phyloP scores from a whole-genome alignment of 345 rosid genomes.

The Erysimum cheiranthoides region DNA sequence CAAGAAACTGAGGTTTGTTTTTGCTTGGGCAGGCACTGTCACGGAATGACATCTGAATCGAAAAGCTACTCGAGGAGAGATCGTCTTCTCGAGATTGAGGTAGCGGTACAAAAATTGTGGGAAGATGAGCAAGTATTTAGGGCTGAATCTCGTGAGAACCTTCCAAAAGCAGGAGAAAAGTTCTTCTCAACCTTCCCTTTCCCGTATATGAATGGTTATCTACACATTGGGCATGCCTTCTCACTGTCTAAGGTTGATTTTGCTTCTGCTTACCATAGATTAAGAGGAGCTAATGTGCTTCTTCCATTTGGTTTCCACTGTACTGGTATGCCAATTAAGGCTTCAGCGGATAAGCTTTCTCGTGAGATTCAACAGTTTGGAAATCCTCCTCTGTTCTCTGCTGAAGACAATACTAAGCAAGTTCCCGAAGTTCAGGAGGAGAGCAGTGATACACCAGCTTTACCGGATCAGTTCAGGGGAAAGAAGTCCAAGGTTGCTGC shows the following conservation, averaged over 20 bases:
- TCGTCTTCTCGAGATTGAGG: slow-evolving; percentile 70
- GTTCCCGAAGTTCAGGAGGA: slow-evolving; percentile 49
- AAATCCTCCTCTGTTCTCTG: slow-evolving; percentile 69
- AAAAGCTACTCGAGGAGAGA: slow-evolving; percentile 83
- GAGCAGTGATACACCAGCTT: slow-evolving; percentile 44
- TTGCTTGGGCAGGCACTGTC: slow-evolving; percentile 47
- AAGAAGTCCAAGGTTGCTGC: slow-evolving; percentile 89
- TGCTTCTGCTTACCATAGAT: slow-evolving; percentile 88
- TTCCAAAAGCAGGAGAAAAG: slow-evolving; percentile 66
- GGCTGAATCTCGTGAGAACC: slow-evolving; percentile 62
- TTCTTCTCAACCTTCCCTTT: slow-evolving; percentile 80
- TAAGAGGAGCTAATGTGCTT: slow-evolving; percentile 85
- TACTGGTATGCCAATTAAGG: slow-evolving; percentile 98
- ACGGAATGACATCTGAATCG: slow-evolving; percentile 73
- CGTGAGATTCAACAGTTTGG: slow-evolving; percentile 78
- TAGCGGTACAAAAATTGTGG: slow-evolving; percentile 63
- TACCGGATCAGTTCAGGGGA: slow-evolving; percentile 70
- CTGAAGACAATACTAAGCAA: slow-evolving; percentile 35
- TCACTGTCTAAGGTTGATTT: slow-evolving; percentile 84
- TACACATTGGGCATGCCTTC: slow-evolving; percentile 87
- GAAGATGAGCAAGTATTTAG: slow-evolving; percentile 67
- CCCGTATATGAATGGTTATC: slow-evolving; percentile 84
- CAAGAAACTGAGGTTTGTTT: not conserved
- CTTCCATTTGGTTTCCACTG: slow-evolving; percentile 92
- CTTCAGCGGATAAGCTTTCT: slow-evolving; percentile 88